A percentile compares a stretch with the other conserved stretches of the same genome.
Evolutionary conservation across 345 rosid species (phyloP).

Genomic region (Citrus inodora): DNA sequence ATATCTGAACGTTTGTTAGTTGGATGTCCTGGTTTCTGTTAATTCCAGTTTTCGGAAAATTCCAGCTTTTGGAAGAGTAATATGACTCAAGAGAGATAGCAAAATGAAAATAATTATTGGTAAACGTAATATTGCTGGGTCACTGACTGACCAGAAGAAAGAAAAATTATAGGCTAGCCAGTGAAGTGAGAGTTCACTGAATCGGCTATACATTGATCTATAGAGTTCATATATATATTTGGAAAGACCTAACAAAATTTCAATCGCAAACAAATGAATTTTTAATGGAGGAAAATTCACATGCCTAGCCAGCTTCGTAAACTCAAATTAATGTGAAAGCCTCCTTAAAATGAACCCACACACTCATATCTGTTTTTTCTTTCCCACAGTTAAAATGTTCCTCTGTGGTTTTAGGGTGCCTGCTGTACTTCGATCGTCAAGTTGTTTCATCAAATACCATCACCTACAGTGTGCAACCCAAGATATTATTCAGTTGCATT

Average conservation of each 20-base stretch:
- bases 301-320: background rate
- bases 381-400: background rate
- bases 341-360: background rate
- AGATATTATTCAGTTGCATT: background rate
- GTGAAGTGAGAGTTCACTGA: no score
- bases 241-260: background rate
- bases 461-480: conserved; percentile 2
- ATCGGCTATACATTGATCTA: no score
- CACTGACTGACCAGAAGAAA: no score
- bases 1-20: no score
- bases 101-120: no score
- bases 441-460: conserved; percentile 11
- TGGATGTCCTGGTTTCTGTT: background rate
- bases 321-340: background rate
- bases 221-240: background rate
- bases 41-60: no score
- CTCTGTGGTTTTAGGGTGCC: background rate
- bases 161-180: no score
- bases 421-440: background rate
- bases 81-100: no score
- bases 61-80: background rate
- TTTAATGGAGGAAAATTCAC: background rate
- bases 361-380: background rate
- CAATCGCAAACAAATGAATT: background rate
- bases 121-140: no score